phyloP scores from a whole-genome alignment of 2,329 filamentous ascomycete species.

The Leptographium wingfieldii region DNA sequence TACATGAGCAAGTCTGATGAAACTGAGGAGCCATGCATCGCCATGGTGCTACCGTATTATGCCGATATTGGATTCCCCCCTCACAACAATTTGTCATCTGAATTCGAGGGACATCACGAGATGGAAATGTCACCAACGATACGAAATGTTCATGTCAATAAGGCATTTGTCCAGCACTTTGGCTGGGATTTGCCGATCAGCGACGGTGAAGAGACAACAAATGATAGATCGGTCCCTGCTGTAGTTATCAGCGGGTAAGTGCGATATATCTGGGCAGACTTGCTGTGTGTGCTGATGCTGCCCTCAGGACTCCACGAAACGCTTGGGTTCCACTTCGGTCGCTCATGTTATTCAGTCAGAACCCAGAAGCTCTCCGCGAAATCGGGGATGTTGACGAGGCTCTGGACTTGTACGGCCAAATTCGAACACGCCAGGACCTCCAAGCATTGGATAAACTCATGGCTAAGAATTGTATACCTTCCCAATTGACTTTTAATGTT shows the following conservation, averaged over 20 bases:
- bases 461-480: background rate
- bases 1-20: background rate
- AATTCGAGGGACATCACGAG: background rate
- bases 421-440: background rate
- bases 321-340: background rate
- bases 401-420: background rate
- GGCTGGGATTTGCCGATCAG: background rate
- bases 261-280: too few species aligned
- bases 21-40: background rate
- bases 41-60: background rate
- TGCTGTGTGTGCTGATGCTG: background rate
- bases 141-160: background rate
- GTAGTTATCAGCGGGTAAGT: background rate
- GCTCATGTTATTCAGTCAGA: background rate
- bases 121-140: background rate
- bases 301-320: background rate
- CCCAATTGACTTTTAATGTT: background rate
- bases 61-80: background rate
- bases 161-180: background rate
- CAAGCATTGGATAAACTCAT: background rate
- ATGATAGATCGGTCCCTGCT: background rate
- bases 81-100: background rate
- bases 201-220: background rate
- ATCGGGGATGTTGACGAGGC: background rate
- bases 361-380: background rate